Base-by-base conservation (phyloP, 345 rosid species). In the Rhodamnia argentea region DNA sequence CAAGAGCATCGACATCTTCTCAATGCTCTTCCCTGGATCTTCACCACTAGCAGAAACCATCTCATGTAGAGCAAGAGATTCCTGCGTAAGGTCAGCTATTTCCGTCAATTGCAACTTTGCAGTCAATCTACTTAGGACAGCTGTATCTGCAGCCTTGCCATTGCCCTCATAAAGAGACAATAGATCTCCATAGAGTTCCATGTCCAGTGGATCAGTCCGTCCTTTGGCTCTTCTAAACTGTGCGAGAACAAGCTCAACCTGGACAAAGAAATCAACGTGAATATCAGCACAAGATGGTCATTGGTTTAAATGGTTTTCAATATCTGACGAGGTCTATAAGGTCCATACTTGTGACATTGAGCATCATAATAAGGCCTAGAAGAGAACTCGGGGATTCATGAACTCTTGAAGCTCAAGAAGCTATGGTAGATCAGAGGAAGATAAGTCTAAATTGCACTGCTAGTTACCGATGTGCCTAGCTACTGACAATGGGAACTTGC, bases 181-280 rank as follows among this genome's bases (percentile, higher is more conserved):
- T 44, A 97, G 95, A 93, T 94, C 96, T 60, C 89, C 90, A 83
- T 90, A 91, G 29, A 97, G 88, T 86, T 92, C 96, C 87, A 82
- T 87, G 83, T 96, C 96, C 6, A 93, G 89, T 60, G 91, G 88
- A 83, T 96, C 98, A 83, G 90, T 90, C 90, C 96, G 94, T 88
- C 96, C 98, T 91, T 94, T 94, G 59, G 99, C 98, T 91, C 98
- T 92, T 89, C 93, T 91, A 89, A 96, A 97, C 87, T 97, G 98
- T 55, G 96, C 88, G 75, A 96, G 94, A 29, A 97, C 99, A 88
- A 97, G 94, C 92, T 97, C 99, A 87, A 95, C 96, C 99, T 97
- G 87, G 56, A 93, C 81, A 89, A 5, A 85, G 62, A 50, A 85
- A 70, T 32, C n/a, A 83, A 29, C 22, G 26, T 54, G 60, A 54